Evolutionary conservation across 2,329 filamentous ascomycete genomes (phyloP).

Genomic region (Sarocladium oryzae): DNA sequence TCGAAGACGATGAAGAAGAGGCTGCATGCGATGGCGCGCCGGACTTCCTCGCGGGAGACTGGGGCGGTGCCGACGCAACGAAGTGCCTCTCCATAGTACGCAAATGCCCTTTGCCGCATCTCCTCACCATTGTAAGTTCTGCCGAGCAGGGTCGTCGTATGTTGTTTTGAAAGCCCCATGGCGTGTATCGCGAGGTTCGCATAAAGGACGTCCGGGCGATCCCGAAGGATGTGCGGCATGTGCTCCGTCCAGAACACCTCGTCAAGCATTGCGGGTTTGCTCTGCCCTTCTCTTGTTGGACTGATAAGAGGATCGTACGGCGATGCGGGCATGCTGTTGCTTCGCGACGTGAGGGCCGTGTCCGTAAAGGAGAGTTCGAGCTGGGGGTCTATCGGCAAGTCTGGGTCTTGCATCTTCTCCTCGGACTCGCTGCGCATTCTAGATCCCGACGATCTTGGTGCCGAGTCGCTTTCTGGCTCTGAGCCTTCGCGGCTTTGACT

Average conservation of each 20-base stretch:
- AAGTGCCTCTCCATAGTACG: constrained; percentile 24
- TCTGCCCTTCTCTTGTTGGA: background rate
- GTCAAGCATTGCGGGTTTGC: background rate
- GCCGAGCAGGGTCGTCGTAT: constrained; percentile 9
- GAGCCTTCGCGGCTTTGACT: background rate
- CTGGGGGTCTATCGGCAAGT: constrained; percentile 4
- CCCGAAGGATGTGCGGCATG: constrained; percentile 26
- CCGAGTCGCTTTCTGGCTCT: background rate
- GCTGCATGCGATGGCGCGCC: constrained; percentile 24
- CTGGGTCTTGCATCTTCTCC: background rate
- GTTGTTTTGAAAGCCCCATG: constrained; percentile 22
- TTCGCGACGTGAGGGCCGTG: background rate
- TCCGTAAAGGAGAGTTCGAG: constrained; percentile 3
- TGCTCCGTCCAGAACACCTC: constrained; percentile 27
- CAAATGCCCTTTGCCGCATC: background rate
- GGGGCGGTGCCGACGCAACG: constrained; percentile 27
- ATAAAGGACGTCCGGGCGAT: constrained; percentile 27
- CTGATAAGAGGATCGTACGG: background rate
- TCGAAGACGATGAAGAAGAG: constrained; percentile 33
- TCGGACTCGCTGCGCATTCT: background rate
- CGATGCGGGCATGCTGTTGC: constrained; percentile 1
- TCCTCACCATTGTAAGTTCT: constrained; percentile 13
- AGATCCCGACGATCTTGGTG: background rate
- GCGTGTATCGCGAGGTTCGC: constrained; percentile 32
- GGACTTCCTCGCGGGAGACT: constrained; percentile 16